Percentiles rank a stretch among this genome's conserved stretches.
phyloP scores from a whole-genome alignment of 176 grass and related monocot genomes.

The Oryza meyeriana region DNA sequence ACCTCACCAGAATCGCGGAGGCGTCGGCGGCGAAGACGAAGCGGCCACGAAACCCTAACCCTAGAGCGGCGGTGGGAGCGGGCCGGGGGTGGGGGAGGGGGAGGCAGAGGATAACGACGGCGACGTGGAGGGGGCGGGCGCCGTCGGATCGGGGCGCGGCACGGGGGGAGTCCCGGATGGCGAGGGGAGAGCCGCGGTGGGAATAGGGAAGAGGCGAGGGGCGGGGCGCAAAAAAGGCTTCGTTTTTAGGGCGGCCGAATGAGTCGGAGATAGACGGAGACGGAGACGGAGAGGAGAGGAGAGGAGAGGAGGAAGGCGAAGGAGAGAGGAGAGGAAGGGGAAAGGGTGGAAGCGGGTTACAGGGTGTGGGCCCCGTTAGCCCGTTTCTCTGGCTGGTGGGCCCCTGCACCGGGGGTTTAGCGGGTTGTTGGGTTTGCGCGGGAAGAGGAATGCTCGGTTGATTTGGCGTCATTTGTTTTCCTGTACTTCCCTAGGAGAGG shows the following conservation, averaged over 20 bases:
- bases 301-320: conserved; percentile 25
- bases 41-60: conserved; percentile 46
- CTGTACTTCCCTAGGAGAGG: too few species aligned
- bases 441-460: neutral
- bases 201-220: conserved; percentile 29
- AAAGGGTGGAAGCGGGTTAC: neutral
- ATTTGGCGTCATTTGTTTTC: too few species aligned
- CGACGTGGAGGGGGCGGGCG: conserved; percentile 32
- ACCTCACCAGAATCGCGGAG: conserved; percentile 23
- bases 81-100: neutral
- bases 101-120: conserved; percentile 53
- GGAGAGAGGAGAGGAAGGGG: conserved; percentile 32
- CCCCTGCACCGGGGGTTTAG: neutral
- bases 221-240: conserved; percentile 20
- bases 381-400: neutral
- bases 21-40: neutral
- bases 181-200: conserved; percentile 24
- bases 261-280: neutral
- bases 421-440: conserved; percentile 37
- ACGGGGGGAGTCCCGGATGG: neutral
- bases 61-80: conserved; percentile 32
- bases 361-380: conserved; percentile 4
- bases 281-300: neutral
- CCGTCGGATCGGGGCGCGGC: conserved; percentile 35
- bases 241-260: neutral